Conservation (phyloP, 257 asterid species). For the Solanum habrochaites region DNA sequence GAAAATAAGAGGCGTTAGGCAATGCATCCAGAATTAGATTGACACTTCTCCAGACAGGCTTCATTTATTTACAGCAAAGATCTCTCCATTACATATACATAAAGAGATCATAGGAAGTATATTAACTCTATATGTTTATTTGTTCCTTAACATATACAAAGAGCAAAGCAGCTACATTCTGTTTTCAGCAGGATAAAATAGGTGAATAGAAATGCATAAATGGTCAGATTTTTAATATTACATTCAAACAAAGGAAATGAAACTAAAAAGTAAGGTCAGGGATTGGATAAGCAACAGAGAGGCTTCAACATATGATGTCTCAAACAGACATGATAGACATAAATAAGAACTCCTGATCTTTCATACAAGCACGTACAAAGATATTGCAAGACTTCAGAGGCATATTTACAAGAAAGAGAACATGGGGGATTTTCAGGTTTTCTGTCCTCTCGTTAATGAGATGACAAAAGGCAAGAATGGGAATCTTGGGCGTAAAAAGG, state of each 20-base stretch:
- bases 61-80: neutral
- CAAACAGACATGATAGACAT: neutral
- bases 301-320: neutral
- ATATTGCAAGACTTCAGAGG: neutral
- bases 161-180: neutral
- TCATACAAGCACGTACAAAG: neutral
- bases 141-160: neutral
- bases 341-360: neutral
- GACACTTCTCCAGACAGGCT: neutral
- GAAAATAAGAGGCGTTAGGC: neutral
- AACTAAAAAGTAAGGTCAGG: neutral
- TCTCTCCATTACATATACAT: neutral
- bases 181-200: neutral
- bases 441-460: neutral
- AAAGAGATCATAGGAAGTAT: neutral
- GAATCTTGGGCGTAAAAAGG: neutral
- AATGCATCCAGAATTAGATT: neutral
- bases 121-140: neutral
- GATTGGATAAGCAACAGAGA: neutral
- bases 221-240: neutral
- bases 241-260: neutral
- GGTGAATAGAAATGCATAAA: neutral
- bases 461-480: neutral
- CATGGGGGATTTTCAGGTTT: neutral
- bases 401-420: neutral